Base-by-base conservation (phyloP, 1,284 basidiomycete genomes). In the Austropuccinia psidii region DNA sequence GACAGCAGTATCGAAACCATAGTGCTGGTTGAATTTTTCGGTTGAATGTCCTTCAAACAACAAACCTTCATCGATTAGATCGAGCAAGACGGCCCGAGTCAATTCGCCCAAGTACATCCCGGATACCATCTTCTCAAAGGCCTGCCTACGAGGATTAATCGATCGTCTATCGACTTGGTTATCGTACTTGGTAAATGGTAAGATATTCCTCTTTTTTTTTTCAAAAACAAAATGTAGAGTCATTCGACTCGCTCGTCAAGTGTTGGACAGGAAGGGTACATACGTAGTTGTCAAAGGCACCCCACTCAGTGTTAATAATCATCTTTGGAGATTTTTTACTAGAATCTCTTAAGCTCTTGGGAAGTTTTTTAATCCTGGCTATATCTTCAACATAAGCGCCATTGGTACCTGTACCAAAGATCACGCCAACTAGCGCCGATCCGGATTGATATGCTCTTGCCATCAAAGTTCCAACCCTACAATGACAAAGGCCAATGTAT, bases 291-390 rank as follows among this genome's bases (percentile, higher is more conserved):
- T 96, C 90, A 82, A 96, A 94, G 43, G 87, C 93, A 76, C 93
- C 94, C 93, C 96, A 98, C 83, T 98, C 96, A 2, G 91, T 92
- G 83, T 98, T 98, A 75, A 98, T 87, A 74, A 98, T 86, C 95
- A 98, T 98, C 82, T 57, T 84, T 85, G 4, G 85, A 83, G 60
- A 87, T 83, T 64, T 82, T 84, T 75, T 88, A 77, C 33, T 80
- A n/a, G n/a, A n/a, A 86, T 21, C 86, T 24, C 33, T 21, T 21
- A 47, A 35, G 17, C 45, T 47, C 1, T 2, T 45, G 86, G n/a
- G n/a, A 4, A 94, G 83, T 82, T 98, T 98, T 58, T 84, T 87
- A 79, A 98, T 89, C 73, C 91, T 93, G 67, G 86, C 82, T 5
- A 94, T 84, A 77, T 90, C 85, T 81, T 98, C 95, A 55, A 98